Percentiles rank a stretch among this genome's conserved stretches.
Evolutionary conservation across 2,329 filamentous ascomycete species (phyloP).

Genomic region (Fusarium verticillioides): DNA sequence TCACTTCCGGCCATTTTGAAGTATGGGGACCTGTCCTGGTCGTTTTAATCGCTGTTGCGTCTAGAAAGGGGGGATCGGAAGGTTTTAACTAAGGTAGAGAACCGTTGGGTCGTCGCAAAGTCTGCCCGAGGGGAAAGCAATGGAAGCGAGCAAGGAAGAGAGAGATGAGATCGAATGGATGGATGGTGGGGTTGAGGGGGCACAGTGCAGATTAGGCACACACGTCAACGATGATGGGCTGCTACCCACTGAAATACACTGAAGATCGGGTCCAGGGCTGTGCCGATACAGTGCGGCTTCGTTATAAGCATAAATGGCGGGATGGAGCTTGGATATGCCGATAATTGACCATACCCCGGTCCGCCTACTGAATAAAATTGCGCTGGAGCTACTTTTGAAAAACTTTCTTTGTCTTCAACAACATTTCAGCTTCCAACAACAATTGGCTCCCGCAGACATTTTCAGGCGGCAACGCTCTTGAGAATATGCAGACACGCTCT

Average conservation of each 20-base stretch:
- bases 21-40: slow-evolving; percentile 23
- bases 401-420: slow-evolving; percentile 13
- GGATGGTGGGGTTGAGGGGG: slow-evolving; percentile 52
- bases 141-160: slow-evolving; percentile 24
- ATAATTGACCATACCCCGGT: slow-evolving; percentile 30
- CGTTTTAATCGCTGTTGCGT: slow-evolving; percentile 22
- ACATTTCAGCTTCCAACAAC: slow-evolving; percentile 10
- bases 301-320: slow-evolving; percentile 45
- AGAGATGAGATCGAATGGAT: slow-evolving; percentile 47
- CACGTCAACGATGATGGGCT: slow-evolving; percentile 15
- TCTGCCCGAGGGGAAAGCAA: slow-evolving; percentile 43
- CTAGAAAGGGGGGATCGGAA: neutral
- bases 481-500: neutral
- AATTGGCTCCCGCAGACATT: neutral
- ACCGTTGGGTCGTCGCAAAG: slow-evolving; percentile 49
- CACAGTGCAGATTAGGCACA: slow-evolving; percentile 51
- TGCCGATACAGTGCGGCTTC: slow-evolving; percentile 39
- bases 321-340: slow-evolving; percentile 40
- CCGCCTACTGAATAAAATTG: slow-evolving; percentile 31
- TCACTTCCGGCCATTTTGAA: slow-evolving; percentile 44
- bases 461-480: slow-evolving; percentile 15
- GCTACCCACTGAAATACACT: slow-evolving; percentile 26
- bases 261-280: neutral
- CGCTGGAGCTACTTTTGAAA: slow-evolving; percentile 12
- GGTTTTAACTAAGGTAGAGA: neutral